A percentile compares a stretch with the other conserved stretches of the same genome.
phyloP scores from a whole-genome alignment of 1,284 basidiomycete genomes.

The Gymnopus androsaceus region DNA sequence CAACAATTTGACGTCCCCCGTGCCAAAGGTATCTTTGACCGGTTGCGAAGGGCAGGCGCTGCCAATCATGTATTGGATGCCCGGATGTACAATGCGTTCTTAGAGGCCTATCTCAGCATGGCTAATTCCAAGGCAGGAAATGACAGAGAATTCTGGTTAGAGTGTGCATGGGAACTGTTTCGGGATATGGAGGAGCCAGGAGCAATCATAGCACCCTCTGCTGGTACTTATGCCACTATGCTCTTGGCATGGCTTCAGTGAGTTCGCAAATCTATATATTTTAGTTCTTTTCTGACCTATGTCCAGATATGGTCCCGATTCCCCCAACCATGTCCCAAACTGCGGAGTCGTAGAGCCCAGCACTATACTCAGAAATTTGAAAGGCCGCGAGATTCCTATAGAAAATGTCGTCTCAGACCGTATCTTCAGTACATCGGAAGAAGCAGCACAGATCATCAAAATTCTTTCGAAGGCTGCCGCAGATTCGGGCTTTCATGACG shows the following conservation, averaged over 20 bases:
- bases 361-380: slow-evolving; percentile 49
- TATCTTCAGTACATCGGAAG: slow-evolving; percentile 52
- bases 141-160: slow-evolving; percentile 53
- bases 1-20: slow-evolving; percentile 72
- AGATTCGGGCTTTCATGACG: slow-evolving; percentile 47
- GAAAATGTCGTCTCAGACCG: slow-evolving; percentile 58
- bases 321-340: slow-evolving; percentile 23
- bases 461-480: slow-evolving; percentile 62
- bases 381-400: slow-evolving; percentile 53
- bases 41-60: slow-evolving; percentile 42
- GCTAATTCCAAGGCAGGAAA: slow-evolving; percentile 46
- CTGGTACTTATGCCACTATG: slow-evolving; percentile 69
- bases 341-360: slow-evolving; percentile 32
- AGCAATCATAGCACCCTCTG: slow-evolving; percentile 52
- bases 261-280: background rate
- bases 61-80: slow-evolving; percentile 56
- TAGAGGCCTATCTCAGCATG: slow-evolving; percentile 66
- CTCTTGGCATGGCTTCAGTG: slow-evolving; percentile 58
- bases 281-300: background rate
- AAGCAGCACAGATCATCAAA: slow-evolving; percentile 57
- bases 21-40: slow-evolving; percentile 67
- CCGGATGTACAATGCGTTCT: slow-evolving; percentile 50
- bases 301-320: slow-evolving; percentile 42
- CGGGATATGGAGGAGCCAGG: slow-evolving; percentile 54
- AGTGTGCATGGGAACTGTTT: slow-evolving; percentile 61